A percentile compares a stretch with the other conserved stretches of the same genome.
Evolutionary conservation across 768 basidiomycete genomes (phyloP).

Genomic region (Leccinellum rugosiceps): DNA sequence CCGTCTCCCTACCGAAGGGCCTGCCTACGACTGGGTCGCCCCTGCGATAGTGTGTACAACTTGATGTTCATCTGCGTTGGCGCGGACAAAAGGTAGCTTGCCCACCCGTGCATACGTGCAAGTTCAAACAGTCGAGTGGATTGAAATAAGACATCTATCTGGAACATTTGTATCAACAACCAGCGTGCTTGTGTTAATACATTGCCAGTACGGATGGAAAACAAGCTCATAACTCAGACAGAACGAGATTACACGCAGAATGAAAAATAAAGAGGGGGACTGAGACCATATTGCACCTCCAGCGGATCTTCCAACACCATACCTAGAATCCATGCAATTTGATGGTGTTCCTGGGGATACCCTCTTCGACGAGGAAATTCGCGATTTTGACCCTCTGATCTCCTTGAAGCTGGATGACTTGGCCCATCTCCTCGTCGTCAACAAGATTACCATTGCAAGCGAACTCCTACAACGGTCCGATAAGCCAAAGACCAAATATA

Average conservation of each 20-base stretch:
- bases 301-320: slow-evolving; percentile 1
- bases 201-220: slow-evolving; percentile 17
- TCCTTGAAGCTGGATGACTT: slow-evolving; percentile 98
- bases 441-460: slow-evolving; percentile 98
- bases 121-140: slow-evolving; percentile 3
- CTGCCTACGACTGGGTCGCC: too few relatives aligned
- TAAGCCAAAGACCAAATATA: slow-evolving; percentile 7
- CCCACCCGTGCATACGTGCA: not conserved
- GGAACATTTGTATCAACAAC: slow-evolving; percentile 26
- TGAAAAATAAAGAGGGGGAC: slow-evolving; percentile 2
- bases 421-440: slow-evolving; percentile 91
- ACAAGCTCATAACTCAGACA: slow-evolving; percentile 16
- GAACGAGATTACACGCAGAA: slow-evolving; percentile 20
- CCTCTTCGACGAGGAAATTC: slow-evolving; percentile 81
- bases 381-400: slow-evolving; percentile 93
- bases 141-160: slow-evolving; percentile 21
- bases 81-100: not conserved
- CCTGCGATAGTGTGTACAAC: too few relatives aligned
- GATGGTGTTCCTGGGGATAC: slow-evolving; percentile 72
- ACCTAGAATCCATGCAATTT: slow-evolving; percentile 86
- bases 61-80: not conserved
- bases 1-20: too few relatives aligned
- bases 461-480: slow-evolving; percentile 63
- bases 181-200: slow-evolving; percentile 23
- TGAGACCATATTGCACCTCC: slow-evolving; percentile 3